Evolutionary conservation across 108 stramenopile genomes (phyloP).

Genomic region (Discostella pseudostelligera): DNA sequence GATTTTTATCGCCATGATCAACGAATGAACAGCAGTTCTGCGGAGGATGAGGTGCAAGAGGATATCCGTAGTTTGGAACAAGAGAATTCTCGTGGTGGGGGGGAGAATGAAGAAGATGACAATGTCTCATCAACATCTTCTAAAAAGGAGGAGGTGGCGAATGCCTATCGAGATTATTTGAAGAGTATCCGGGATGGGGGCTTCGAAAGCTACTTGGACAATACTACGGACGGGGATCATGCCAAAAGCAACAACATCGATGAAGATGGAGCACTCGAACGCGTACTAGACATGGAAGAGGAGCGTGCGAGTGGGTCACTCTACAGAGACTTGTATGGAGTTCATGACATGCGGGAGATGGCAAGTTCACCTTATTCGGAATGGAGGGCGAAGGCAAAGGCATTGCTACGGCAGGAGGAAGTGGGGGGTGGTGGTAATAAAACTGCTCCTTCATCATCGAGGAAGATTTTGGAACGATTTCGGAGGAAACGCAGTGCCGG

Average conservation of each 20-base stretch:
- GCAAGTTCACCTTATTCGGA: conserved; percentile 12
- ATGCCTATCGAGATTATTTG: conserved; percentile 41
- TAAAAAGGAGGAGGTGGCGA: conserved; percentile 31
- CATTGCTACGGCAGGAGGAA: not conserved
- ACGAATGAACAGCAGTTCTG: not conserved
- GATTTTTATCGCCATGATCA: too few species aligned
- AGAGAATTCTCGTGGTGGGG: conserved; percentile 8
- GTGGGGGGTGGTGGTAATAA: not conserved
- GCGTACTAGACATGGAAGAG: conserved; percentile 25
- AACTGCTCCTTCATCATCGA: not conserved
- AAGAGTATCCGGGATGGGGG: conserved; percentile 43
- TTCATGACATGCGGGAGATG: conserved; percentile 17
- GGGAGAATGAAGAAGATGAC: conserved; percentile 2
- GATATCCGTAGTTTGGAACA: conserved; percentile 28
- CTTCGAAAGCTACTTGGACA: conserved; percentile 38
- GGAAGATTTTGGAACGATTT: conserved; percentile 3
- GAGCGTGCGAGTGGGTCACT: conserved; percentile 4
- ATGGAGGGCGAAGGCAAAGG: conserved; percentile 23
- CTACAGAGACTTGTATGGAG: conserved; percentile 26
- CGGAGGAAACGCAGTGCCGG: not conserved
- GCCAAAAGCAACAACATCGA: conserved; percentile 2
- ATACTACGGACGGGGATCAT: not conserved
- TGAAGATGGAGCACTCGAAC: conserved; percentile 1
- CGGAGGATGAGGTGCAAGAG: conserved; percentile 22
- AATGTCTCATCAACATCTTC: not conserved